These are phyloP conservation scores for Thermoascus crustaceus DNA, from an alignment of 2,329 filamentous ascomycete genomes.

Conservation along the genomic window DNA sequence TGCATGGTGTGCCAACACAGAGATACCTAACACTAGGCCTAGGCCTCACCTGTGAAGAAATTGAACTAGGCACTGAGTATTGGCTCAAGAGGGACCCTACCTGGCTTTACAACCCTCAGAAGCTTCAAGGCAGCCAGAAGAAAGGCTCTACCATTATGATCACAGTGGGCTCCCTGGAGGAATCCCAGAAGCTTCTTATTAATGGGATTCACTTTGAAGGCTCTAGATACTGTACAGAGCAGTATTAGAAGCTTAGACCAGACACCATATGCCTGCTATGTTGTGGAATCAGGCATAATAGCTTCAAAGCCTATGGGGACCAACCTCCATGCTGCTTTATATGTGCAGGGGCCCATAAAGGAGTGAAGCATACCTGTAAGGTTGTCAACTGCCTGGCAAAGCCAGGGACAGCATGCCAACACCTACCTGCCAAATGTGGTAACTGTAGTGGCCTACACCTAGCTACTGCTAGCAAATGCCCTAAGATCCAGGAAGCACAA, in stretches of 20 bases:
- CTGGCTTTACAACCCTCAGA: not conserved
- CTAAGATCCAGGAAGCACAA: not conserved
- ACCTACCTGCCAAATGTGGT: not conserved
- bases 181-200: not conserved
- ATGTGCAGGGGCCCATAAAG: not conserved
- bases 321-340: not conserved
- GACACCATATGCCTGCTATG: not conserved
- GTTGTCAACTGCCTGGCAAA: not conserved
- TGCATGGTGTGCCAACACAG: not conserved
- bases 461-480: not conserved
- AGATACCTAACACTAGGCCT: not conserved
- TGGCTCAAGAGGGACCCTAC: too few relatives aligned
- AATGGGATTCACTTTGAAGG: slow-evolving; percentile 1
- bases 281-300: not conserved
- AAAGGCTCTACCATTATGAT: not conserved
- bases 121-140: not conserved
- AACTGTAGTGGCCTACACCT: not conserved
- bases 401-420: too few relatives aligned
- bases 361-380: too few relatives aligned
- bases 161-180: not conserved
- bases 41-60: not conserved
- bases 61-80: too few relatives aligned
- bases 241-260: not conserved
- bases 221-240: not conserved
- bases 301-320: not conserved